Evolutionary conservation across 164 flowering plant genomes (phyloP), one percentile per base, ranked within the genome.

Genomic region (Cinnamomum chago): DNA sequence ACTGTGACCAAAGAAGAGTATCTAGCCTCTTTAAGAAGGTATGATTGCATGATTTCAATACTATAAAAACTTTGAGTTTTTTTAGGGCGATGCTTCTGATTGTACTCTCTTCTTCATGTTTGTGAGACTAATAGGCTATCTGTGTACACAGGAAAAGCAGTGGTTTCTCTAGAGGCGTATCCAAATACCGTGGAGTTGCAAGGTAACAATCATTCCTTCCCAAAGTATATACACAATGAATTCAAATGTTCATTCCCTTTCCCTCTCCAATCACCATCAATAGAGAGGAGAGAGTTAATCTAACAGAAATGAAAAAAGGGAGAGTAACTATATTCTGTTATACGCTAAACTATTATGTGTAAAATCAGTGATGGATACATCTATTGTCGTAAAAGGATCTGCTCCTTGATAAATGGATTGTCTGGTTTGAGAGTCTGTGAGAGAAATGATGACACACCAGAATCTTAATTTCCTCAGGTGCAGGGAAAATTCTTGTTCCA

Each of bases 81-180:
- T 24, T 25, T 7, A 15, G 13, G 55, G 50, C 3, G 4, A 40
- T 20, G 22, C 15, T 3, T 40, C 3, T 40, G 14, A 10, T 18
- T 9, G 10, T 40, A 17, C 47, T 40, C 51, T 6, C 17, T 15
- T 28, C 7, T 27, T 33, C 24, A 9, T 23, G 58, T n/a, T 50
- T 40, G 40, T 30, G 12, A 14, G 13, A 24, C 5, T 25, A 5
- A 13, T 72, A 64, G 33, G n/a, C 33, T 22, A 40, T 70, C 6
- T 50, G 2, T 79, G 30, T 65, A 52, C 65, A 25, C 70, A 88
- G 90, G 79, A 86, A 86, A 73, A 89, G 90, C 83, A 89, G 86
- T 76, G 92, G 92, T 62, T 89, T 87, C 79, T 89, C 92, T 11
- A 83, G 92, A 81, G 92, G 92, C 50, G 87, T 84, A 55, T 89